These are phyloP conservation scores for Sugiyamaella pinicola DNA, from an alignment of 1,139 yeast genomes.

Conservation along the genomic window DNA sequence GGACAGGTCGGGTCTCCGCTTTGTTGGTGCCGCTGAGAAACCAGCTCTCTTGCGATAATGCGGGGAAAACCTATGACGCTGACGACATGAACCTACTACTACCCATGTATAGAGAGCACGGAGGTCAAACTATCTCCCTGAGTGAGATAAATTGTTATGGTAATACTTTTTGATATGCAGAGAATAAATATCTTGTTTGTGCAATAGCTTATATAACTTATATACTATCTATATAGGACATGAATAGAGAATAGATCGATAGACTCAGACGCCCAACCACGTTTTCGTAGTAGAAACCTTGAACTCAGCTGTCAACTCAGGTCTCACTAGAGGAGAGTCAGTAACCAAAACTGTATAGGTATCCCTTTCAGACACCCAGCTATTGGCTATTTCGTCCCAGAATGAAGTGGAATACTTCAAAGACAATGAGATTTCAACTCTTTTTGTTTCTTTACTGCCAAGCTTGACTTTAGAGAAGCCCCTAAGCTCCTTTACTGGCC, in stretches of 20 bases:
- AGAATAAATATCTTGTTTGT: too few relatives aligned
- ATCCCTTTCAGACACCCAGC: conserved; percentile 57
- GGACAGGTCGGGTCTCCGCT: too few relatives aligned
- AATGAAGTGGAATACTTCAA: conserved; percentile 56
- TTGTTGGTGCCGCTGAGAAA: too few relatives aligned
- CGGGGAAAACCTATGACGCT: too few relatives aligned
- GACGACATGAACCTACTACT: too few relatives aligned
- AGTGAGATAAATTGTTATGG: too few relatives aligned
- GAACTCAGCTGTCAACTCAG: conserved; percentile 6
- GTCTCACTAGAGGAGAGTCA: neutral
- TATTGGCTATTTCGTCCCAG: conserved; percentile 53
- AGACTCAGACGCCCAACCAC: conserved; percentile 6
- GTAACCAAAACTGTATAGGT: conserved; percentile 54
- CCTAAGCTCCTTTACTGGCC: conserved; percentile 61
- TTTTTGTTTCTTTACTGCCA: conserved; percentile 46
- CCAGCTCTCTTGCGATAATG: too few relatives aligned
- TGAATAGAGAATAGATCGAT: neutral
- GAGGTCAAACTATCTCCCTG: too few relatives aligned
- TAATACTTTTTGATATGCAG: too few relatives aligned
- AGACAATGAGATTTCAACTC: conserved; percentile 45
- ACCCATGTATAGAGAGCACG: too few relatives aligned
- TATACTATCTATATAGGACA: neutral
- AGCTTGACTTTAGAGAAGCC: conserved; percentile 55
- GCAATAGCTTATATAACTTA: neutral
- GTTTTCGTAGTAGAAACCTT: neutral